These are phyloP conservation scores for Saccharomycopsis fibuligera DNA, from an alignment of 805 yeast species.

Conservation along the genomic window DNA sequence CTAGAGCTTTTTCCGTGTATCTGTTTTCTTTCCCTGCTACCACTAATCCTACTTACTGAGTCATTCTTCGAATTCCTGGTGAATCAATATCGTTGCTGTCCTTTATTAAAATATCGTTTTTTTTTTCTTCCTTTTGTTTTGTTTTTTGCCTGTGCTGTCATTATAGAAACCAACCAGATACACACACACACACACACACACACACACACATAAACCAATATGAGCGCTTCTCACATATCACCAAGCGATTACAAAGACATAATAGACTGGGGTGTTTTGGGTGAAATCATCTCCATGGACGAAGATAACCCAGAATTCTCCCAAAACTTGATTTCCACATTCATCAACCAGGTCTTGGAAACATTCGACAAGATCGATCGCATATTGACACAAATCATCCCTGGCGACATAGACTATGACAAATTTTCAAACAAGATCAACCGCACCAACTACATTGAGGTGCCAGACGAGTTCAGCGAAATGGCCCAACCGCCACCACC, in stretches of 20 bases:
- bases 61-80: no score
- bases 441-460: conserved; percentile 9
- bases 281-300: conserved; percentile 89
- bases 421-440: conserved; percentile 10
- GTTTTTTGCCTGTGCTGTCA: no score
- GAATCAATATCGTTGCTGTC: no score
- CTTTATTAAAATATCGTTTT: no score
- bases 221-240: no score
- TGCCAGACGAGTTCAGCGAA: conserved; percentile 19
- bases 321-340: conserved; percentile 67
- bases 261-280: conserved; percentile 72
- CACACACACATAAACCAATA: no score
- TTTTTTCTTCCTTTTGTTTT: no score
- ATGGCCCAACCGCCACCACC: conserved; percentile 18
- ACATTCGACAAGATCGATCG: conserved; percentile 69
- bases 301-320: conserved; percentile 87
- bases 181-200: no score
- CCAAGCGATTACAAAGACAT: neutral
- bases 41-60: no score
- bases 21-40: no score
- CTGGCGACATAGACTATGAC: conserved; percentile 14
- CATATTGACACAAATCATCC: conserved; percentile 32
- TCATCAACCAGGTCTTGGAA: conserved; percentile 80
- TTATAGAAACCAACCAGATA: no score
- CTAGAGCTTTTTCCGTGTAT: no score